Evolutionary conservation across 371 early-diverging fungal genomes (phyloP), one percentile per base, ranked within the genome.

Genomic region (Mycotypha africana): DNA sequence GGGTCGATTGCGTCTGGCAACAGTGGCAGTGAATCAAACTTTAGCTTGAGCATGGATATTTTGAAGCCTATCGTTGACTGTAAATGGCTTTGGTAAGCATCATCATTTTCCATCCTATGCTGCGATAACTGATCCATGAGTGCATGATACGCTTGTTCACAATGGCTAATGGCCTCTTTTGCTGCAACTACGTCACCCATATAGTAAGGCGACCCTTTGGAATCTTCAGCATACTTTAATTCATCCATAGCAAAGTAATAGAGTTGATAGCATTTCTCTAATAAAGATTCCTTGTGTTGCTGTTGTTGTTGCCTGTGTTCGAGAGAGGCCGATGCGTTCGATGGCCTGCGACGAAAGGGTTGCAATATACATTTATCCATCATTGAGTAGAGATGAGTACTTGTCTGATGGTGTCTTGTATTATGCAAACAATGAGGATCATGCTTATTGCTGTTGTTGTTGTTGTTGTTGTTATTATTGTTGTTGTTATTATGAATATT

Each of bases 161-260:
- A 67, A 12, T 45, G 40, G 17, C 64, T 62, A 25, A 68, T 61
- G 23, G 68, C 68, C 44, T 68, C 68, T 42, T 56, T 52, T 2
- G 68, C 68, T 12, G 68, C 49, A 11, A 56, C 49, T 12, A 48
- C 48, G 40, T 68, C 68, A 17, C 68, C 68, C 11, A 52, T 41
- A 40, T 68, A 68, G 45, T 68, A 68, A 0, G 56, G 54, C 36
- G 68, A 64, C 10, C 68, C 68, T 30, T 44, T 42, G 4, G 68
- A 68, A 38, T 64, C 68, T 42, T 64, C 54, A 4, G 68, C 68
- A 54, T 56, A 68, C 23, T 60, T 56, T 15, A 67, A 40, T 55
- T 59, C 59, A 28, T 59, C 59, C 33, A 45, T 38, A 16, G 59
- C 59, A 15, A 59, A 26, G 7, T 35, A 22, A 39, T 49, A 49